Base-by-base conservation (phyloP, 1,284 basidiomycete species). In the Ceratobasidium sp. region DNA sequence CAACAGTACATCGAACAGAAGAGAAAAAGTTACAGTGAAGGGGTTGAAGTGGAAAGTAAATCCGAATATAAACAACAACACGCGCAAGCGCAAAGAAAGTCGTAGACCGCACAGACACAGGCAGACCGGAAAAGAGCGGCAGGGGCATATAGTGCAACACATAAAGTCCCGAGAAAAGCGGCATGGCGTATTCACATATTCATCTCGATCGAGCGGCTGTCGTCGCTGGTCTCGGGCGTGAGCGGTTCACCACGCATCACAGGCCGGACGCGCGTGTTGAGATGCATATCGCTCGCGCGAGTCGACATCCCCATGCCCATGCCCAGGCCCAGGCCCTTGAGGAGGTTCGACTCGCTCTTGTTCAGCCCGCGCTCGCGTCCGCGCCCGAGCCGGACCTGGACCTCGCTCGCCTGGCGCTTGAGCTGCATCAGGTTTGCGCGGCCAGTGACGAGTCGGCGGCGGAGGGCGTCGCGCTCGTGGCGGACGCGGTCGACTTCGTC, bases 401-500 rank as follows among this genome's bases (percentile, higher is more conserved):
- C 69, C 41, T 62, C 41, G 58, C 58, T 72, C n/a, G 69, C 69
- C 31, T 72, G 56, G n/a, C 29, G 69, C 19, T 72, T 72, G 31
- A 72, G 69, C 58, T 72, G 56, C 34, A 72, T 72, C 14, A 72
- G 34, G 31, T 37, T 72, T 1, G 56, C 69, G 3, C 69, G 56
- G 3, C 69, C 69, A 13, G 69, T 58, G 27, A 46, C 43, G 16
- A 72, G 58, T 24, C 69, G 41, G 2, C 31, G 43, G 43, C 69
- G 56, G 27, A 72, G 56, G 13, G 56, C 29, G 58, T 72, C 69
- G 16, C 69, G 69, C 34, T 72, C 69, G 43, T 34, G 46, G 1
- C 69, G 69, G 16, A 72, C 46, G 5, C 69, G 69, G n/a, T 72
- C 69, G n/a, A 72, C 69, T 31, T 72, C 69, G 58, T 72, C 69